Evolutionary conservation across 805 yeast species (phyloP).

Genomic region (Cephaloascus fragrans): DNA sequence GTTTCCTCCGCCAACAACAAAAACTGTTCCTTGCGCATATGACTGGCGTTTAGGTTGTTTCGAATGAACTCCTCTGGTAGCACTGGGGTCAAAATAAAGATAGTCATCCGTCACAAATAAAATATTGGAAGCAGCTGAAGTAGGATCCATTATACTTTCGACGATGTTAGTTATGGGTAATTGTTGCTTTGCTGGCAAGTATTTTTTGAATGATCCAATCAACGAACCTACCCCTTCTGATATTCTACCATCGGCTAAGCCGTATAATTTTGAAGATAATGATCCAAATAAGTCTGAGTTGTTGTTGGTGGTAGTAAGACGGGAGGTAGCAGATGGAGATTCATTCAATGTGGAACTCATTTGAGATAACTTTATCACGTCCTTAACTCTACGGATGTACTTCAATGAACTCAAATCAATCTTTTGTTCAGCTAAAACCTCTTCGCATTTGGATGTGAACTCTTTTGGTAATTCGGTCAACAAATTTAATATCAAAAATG

Average conservation of each 20-base stretch:
- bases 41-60: slow-evolving; percentile 79
- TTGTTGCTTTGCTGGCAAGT: slow-evolving; percentile 80
- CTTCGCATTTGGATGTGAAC: slow-evolving; percentile 52
- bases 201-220: slow-evolving; percentile 77
- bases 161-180: slow-evolving; percentile 87
- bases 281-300: slow-evolving; percentile 59
- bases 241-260: slow-evolving; percentile 72
- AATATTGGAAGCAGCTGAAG: slow-evolving; percentile 46
- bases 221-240: slow-evolving; percentile 87
- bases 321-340: slow-evolving; percentile 11
- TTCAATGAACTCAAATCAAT: slow-evolving; percentile 57
- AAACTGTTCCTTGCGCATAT: slow-evolving; percentile 76
- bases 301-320: slow-evolving; percentile 26
- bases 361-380: slow-evolving; percentile 43
- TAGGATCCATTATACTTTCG: slow-evolving; percentile 86
- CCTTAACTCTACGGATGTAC: slow-evolving; percentile 76
- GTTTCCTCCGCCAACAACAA: slow-evolving; percentile 95
- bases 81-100: slow-evolving; percentile 79
- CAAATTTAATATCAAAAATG: slow-evolving; percentile 73
- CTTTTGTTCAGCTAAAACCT: slow-evolving; percentile 41
- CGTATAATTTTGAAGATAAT: slow-evolving; percentile 67
- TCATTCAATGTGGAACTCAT: slow-evolving; percentile 9
- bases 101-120: slow-evolving; percentile 78
- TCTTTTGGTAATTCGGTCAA: slow-evolving; percentile 34
- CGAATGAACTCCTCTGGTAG: slow-evolving; percentile 80